Evolutionary conservation across 2,329 filamentous ascomycete species (phyloP).

Genomic region (Aplosporella prunicola): DNA sequence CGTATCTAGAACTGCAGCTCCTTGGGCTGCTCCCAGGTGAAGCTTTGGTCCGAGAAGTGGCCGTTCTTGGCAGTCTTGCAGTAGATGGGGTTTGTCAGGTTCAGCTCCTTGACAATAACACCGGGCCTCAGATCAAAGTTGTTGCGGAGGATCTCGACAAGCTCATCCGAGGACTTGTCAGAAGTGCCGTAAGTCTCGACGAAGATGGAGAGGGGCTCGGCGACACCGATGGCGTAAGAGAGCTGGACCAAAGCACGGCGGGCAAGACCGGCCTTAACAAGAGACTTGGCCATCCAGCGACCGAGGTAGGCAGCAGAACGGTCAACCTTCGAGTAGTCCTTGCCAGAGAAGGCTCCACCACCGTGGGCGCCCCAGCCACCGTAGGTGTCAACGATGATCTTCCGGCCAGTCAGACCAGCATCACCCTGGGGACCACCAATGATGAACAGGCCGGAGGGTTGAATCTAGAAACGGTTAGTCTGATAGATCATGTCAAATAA

Average conservation of each 20-base stretch:
- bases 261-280: conserved; percentile 78
- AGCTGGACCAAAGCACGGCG: conserved; percentile 94
- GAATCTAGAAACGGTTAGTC: conserved; percentile 50
- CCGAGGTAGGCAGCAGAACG: conserved; percentile 94
- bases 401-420: conserved; percentile 94
- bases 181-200: conserved; percentile 98
- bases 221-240: conserved; percentile 97
- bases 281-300: conserved; percentile 98
- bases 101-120: conserved; percentile 96
- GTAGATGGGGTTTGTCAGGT: conserved; percentile 95
- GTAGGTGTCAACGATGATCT: conserved; percentile 99
- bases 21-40: conserved; percentile 99
- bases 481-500: conserved; percentile 9
- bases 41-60: conserved; percentile 97
- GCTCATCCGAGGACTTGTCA: conserved; percentile 76
- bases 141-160: conserved; percentile 84
- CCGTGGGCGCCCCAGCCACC: conserved; percentile 99
- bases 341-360: conserved; percentile 99
- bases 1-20: conserved; percentile 66
- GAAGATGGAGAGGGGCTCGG: conserved; percentile 95
- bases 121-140: conserved; percentile 98
- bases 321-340: conserved; percentile 99
- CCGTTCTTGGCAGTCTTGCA: conserved; percentile 98
- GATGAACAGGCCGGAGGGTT: conserved; percentile 97
- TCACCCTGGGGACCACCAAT: conserved; percentile 99